Percentiles rank a stretch among this genome's conserved stretches.
Evolutionary conservation across 2,329 filamentous ascomycete genomes (phyloP).

Genomic region (Pyricularia sp.): DNA sequence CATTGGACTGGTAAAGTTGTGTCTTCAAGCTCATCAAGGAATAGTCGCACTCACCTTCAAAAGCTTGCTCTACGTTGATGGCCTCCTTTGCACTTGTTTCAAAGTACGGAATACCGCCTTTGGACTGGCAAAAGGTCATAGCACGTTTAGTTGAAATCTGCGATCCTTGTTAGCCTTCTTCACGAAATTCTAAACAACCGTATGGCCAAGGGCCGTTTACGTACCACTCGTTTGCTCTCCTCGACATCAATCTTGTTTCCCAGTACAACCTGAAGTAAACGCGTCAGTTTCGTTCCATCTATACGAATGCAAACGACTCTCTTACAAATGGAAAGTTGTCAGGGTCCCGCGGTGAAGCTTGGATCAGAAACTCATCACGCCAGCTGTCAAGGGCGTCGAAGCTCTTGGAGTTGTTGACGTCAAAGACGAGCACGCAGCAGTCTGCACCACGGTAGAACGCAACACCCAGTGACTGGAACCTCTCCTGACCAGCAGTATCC

Average conservation of each 20-base stretch:
- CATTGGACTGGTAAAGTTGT: neutral
- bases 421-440: slow-evolving; percentile 95
- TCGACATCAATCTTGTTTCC: slow-evolving; percentile 99
- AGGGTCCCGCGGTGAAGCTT: slow-evolving; percentile 91
- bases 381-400: slow-evolving; percentile 98
- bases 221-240: slow-evolving; percentile 87
- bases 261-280: slow-evolving; percentile 62
- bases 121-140: slow-evolving; percentile 95
- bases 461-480: slow-evolving; percentile 93
- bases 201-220: no score
- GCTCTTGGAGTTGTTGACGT: slow-evolving; percentile 98
- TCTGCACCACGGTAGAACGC: slow-evolving; percentile 97
- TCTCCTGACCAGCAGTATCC: slow-evolving; percentile 95
- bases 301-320: slow-evolving; percentile 15
- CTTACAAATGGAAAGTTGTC: slow-evolving; percentile 96
- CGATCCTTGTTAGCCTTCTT: neutral
- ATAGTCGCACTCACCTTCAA: slow-evolving; percentile 44
- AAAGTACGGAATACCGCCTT: slow-evolving; percentile 96
- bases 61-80: slow-evolving; percentile 85
- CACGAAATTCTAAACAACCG: no score
- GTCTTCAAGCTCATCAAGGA: no score
- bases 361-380: slow-evolving; percentile 96
- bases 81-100: slow-evolving; percentile 99
- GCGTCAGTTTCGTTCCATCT: neutral
- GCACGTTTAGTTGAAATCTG: slow-evolving; percentile 92